Evolutionary conservation across 139 green algal genomes (phyloP), one percentile per base, ranked within the genome.

Genomic region (Chlorella sorokiniana): DNA sequence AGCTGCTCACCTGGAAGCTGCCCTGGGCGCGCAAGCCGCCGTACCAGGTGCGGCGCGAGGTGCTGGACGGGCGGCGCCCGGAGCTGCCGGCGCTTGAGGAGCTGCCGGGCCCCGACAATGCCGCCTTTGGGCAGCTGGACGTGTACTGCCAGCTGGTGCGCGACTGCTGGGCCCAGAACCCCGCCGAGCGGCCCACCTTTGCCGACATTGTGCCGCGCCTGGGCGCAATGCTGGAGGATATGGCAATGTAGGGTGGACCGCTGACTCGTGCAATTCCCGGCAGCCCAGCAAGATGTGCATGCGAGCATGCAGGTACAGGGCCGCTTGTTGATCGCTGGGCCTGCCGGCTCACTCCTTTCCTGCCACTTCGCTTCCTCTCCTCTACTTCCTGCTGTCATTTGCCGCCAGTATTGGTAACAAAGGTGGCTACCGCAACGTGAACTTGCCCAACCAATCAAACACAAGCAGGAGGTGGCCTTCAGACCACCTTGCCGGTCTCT

Each of bases 1-100:
- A 92, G 84, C 78, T 92, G 52, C 23, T 84, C 27, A 87, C 85
- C 31, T 89, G 84, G 87, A 65, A 85, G 65, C 69, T 89, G 75
- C 89, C 89, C 25, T 92, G 90, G 77, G 65, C 83, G n/a, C 65
- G 82, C n/a, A 78, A 40, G 16, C 72, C 68, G 1, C 78, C 87
- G 14, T 88, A 74, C 71, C 85, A 91, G 85, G 42, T 76, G 1
- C 41, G 69, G 40, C n/a, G 40, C 3, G 27, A 20, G 6, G 69
- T 76, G 27, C 69, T 61, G 42, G 40, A 25, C 25, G 45, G 70
- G 14, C 41, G 42, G 38, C n/a, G 70, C 44, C 70, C 44, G 9
- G 31, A 63, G 44, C 27, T 77, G 33, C 70, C 45, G n/a, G 25
- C 27, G 3, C 42, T 7, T 2, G 45, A 56, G 29, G 16, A 16